Conservation (phyloP, 1,284 basidiomycete genomes). For the Ustilago tritici region DNA sequence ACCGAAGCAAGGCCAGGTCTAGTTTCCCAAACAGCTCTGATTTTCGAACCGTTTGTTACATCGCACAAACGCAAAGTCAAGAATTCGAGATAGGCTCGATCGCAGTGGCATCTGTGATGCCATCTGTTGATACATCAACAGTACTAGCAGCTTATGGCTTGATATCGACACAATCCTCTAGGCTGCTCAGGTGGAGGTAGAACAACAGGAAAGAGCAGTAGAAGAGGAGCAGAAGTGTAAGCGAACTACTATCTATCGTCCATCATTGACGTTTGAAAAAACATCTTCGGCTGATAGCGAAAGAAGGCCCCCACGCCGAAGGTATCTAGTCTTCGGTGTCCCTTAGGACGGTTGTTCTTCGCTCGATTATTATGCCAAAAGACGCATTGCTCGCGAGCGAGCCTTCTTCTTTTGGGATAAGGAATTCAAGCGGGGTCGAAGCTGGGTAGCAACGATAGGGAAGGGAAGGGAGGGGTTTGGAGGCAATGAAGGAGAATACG, state of each 20-base stretch:
- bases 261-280: slow-evolving; percentile 44
- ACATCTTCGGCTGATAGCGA: slow-evolving; percentile 57
- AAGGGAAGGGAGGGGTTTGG: neutral
- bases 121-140: neutral
- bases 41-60: slow-evolving; percentile 1
- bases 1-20: neutral
- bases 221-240: slow-evolving; percentile 18
- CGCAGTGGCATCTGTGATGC: neutral
- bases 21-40: neutral
- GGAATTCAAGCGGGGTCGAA: slow-evolving; percentile 47
- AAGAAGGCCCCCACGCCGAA: slow-evolving; percentile 52
- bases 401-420: slow-evolving; percentile 59
- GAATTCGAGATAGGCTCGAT: neutral
- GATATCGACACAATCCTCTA: neutral
- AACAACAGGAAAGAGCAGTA: neutral
- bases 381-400: slow-evolving; percentile 31
- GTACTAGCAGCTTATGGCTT: neutral
- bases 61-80: neutral
- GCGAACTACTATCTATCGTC: slow-evolving; percentile 60
- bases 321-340: slow-evolving; percentile 53
- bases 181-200: neutral
- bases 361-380: slow-evolving; percentile 56
- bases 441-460: slow-evolving; percentile 3
- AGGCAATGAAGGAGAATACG: neutral
- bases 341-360: slow-evolving; percentile 51